These are phyloP conservation scores for Papiliotrema fonsecae DNA, from an alignment of 1,284 basidiomycete genomes.

Conservation along the genomic window DNA sequence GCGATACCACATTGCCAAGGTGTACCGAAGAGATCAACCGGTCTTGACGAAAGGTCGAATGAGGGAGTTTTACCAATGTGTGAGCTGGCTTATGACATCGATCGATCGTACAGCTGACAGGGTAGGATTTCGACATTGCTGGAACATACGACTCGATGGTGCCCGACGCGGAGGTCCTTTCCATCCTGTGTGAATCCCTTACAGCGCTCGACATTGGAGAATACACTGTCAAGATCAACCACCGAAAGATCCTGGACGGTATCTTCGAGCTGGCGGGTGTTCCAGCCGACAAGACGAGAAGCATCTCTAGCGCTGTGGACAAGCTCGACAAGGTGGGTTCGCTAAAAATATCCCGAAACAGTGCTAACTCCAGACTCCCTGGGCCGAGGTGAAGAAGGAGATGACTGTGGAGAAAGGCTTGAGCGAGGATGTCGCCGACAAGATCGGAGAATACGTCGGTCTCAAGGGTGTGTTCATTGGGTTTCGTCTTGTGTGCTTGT, in stretches of 20 bases:
- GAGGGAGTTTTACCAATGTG: slow-evolving; percentile 98
- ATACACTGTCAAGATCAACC: slow-evolving; percentile 93
- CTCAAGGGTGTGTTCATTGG: slow-evolving; percentile 63
- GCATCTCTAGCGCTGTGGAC: slow-evolving; percentile 96
- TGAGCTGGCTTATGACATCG: slow-evolving; percentile 49
- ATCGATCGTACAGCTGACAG: slow-evolving; percentile 7
- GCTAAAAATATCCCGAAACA: background rate
- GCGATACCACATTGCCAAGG: slow-evolving; percentile 96
- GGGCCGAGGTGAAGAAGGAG: slow-evolving; percentile 89
- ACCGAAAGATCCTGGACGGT: slow-evolving; percentile 95
- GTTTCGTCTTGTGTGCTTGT: background rate
- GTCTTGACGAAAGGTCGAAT: slow-evolving; percentile 98
- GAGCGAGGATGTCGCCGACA: slow-evolving; percentile 76
- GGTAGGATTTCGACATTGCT: slow-evolving; percentile 94
- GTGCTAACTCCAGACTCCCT: slow-evolving; percentile 58
- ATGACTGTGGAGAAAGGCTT: slow-evolving; percentile 96
- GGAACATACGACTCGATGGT: slow-evolving; percentile 94
- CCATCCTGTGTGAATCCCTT: slow-evolving; percentile 75
- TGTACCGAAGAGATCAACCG: slow-evolving; percentile 93
- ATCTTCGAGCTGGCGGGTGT: slow-evolving; percentile 97
- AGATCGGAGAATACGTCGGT: slow-evolving; percentile 94
- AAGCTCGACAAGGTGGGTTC: slow-evolving; percentile 87
- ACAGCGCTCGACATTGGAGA: slow-evolving; percentile 82
- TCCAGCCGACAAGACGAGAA: slow-evolving; percentile 79
- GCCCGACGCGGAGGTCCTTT: slow-evolving; percentile 88